These are phyloP conservation scores for Alternaria brassicae DNA, from an alignment of 2,329 filamentous ascomycete species.

Conservation along the genomic window DNA sequence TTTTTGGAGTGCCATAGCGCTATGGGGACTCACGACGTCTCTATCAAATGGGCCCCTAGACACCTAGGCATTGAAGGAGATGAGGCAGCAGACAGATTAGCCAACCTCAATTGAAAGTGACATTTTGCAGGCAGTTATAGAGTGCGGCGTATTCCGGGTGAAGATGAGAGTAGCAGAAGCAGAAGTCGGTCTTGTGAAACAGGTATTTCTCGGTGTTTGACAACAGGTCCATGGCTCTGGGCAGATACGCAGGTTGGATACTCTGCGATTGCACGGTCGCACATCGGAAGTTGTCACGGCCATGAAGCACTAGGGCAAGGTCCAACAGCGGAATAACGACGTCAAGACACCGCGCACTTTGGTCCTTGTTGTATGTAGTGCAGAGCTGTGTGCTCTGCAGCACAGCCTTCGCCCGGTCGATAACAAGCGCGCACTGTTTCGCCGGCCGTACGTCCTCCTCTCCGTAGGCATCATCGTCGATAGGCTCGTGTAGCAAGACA, in stretches of 20 bases:
- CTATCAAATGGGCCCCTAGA: no score
- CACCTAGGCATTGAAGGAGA: no score
- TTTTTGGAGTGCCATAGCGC: no score
- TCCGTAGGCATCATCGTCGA: constrained; percentile 16
- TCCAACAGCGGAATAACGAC: no score
- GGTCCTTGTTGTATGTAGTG: constrained; percentile 1
- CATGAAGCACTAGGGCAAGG: no score
- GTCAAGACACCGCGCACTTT: no score
- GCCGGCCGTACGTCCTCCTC: constrained; percentile 1
- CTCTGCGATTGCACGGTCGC: constrained; percentile 25
- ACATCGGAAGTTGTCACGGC: no score
- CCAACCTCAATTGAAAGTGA: constrained; percentile 2
- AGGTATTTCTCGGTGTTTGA: constrained; percentile 6
- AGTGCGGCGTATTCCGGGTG: constrained; percentile 13
- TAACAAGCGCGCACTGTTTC: constrained; percentile 13
- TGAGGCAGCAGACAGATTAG: no score
- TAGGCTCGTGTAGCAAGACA: constrained; percentile 10
- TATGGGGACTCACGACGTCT: no score
- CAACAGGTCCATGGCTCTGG: not conserved
- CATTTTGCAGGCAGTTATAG: constrained; percentile 15
- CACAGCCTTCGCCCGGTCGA: constrained; percentile 15
- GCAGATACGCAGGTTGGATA: constrained; percentile 11
- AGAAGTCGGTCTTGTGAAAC: constrained; percentile 16
- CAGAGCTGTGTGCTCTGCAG: constrained; percentile 17
- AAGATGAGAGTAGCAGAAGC: constrained; percentile 22